phyloP scores from a whole-genome alignment of 192 early-diverging fungal species.

The Mortierella alpina region DNA sequence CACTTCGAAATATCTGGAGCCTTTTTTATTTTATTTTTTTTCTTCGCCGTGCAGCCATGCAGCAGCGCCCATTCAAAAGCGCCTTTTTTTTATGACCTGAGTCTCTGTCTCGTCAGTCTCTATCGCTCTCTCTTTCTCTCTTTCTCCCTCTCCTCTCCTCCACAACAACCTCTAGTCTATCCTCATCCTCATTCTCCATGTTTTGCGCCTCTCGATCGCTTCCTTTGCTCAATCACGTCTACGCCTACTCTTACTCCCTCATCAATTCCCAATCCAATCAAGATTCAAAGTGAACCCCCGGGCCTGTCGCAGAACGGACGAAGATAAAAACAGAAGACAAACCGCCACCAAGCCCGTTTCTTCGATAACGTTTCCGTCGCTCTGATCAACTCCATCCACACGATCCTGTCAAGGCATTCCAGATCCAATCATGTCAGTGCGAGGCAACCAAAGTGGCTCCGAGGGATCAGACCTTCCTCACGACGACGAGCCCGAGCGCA shows the following conservation, averaged over 20 bases:
- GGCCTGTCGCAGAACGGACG: not conserved
- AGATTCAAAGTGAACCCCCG: constrained; percentile 10
- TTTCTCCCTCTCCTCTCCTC: not conserved
- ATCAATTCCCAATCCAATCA: constrained; percentile 11
- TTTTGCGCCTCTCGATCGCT: constrained; percentile 8
- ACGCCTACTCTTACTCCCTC: constrained; percentile 1
- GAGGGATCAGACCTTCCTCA: constrained; percentile 49
- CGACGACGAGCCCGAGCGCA: constrained; percentile 39
- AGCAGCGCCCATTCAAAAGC: too few relatives aligned
- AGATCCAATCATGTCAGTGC: constrained; percentile 35
- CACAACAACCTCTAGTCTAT: not conserved
- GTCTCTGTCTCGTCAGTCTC: not conserved
- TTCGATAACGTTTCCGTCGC: not conserved
- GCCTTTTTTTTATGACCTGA: not conserved
- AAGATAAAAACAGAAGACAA: not conserved
- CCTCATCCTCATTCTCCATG: constrained; percentile 9
- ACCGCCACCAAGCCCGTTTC: not conserved
- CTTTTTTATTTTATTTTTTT: too few relatives aligned
- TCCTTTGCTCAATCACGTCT: not conserved
- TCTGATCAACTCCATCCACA: not conserved
- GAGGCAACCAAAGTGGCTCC: constrained; percentile 32
- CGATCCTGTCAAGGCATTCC: constrained; percentile 4
- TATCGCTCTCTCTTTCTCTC: not conserved
- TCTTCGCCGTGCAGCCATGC: too few relatives aligned
- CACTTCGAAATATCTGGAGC: too few relatives aligned